phyloP scores from a whole-genome alignment of 805 yeast species.

The Nakazawaea molendinolei region DNA sequence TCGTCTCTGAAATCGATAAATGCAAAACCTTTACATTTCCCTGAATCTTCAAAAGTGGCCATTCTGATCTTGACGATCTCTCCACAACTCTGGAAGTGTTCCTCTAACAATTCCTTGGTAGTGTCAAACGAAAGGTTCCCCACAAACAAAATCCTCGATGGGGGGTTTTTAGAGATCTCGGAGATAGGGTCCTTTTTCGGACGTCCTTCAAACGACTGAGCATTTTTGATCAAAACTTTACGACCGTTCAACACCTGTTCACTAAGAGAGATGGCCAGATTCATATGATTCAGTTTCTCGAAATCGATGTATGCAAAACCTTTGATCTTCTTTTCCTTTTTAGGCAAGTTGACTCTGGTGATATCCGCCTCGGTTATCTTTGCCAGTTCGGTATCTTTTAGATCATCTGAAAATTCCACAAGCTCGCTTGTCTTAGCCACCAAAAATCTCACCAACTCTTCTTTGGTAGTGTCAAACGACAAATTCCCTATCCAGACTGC shows the following conservation, averaged over 20 bases:
- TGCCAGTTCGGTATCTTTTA: constrained; percentile 21
- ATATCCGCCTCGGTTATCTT: constrained; percentile 52
- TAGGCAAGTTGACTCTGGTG: constrained; percentile 76
- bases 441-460: constrained; percentile 63
- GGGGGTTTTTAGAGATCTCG: constrained; percentile 64
- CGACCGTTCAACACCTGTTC: constrained; percentile 78
- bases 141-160: constrained; percentile 82
- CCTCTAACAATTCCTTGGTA: constrained; percentile 67
- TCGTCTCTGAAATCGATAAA: constrained; percentile 81
- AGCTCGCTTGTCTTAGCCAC: constrained; percentile 45
- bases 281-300: constrained; percentile 49
- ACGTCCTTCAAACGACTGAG: constrained; percentile 80
- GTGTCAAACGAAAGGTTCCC: constrained; percentile 94
- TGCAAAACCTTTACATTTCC: constrained; percentile 95
- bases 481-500: constrained; percentile 96
- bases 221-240: constrained; percentile 75
- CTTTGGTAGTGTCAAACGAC: constrained; percentile 75
- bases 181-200: constrained; percentile 50
- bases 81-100: constrained; percentile 88
- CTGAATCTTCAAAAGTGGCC: constrained; percentile 97
- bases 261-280: constrained; percentile 56
- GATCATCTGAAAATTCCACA: constrained; percentile 22
- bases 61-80: constrained; percentile 78
- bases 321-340: constrained; percentile 56
- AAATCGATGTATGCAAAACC: constrained; percentile 94